phyloP scores from a whole-genome alignment of 345 rosid species.

The Eucalyptus shirleyi region DNA sequence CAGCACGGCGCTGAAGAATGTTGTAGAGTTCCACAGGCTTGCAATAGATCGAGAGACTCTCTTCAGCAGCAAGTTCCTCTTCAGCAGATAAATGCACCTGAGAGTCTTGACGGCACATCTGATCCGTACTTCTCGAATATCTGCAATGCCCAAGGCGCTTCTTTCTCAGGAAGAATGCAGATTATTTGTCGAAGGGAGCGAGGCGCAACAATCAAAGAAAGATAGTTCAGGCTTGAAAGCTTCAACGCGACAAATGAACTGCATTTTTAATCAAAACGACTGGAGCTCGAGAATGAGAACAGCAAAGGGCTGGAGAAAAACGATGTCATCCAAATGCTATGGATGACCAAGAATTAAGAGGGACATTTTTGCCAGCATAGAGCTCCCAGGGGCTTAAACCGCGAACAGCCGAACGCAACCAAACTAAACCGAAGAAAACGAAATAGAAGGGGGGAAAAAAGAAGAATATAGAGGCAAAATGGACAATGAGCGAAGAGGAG shows the following conservation, averaged over 20 bases:
- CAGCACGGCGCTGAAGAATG: conserved; percentile 80
- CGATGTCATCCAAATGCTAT: not conserved
- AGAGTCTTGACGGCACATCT: conserved; percentile 91
- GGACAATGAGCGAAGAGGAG: not conserved
- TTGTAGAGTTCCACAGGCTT: conserved; percentile 97
- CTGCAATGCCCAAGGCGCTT: conserved; percentile 9
- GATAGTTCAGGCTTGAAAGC: not conserved
- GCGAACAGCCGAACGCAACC: not conserved
- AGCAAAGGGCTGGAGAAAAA: not conserved
- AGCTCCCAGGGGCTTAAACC: not conserved
- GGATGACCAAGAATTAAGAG: not conserved
- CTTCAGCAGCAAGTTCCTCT: conserved; percentile 88
- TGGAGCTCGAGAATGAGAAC: not conserved
- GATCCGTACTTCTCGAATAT: conserved; percentile 71
- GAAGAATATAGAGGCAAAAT: not conserved
- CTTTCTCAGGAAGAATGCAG: not conserved
- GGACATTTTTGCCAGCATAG: not conserved
- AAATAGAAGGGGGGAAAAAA: not conserved
- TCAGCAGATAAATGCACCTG: conserved; percentile 67
- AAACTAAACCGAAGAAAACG: not conserved
- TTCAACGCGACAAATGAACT: not conserved
- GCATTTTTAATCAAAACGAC: not conserved
- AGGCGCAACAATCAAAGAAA: not conserved
- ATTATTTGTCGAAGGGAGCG: not conserved
- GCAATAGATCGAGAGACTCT: conserved; percentile 75